Evolutionary conservation across 2,329 filamentous ascomycete species (phyloP), one percentile per base, ranked within the genome.

Genomic region (Talaromyces marneffei): DNA sequence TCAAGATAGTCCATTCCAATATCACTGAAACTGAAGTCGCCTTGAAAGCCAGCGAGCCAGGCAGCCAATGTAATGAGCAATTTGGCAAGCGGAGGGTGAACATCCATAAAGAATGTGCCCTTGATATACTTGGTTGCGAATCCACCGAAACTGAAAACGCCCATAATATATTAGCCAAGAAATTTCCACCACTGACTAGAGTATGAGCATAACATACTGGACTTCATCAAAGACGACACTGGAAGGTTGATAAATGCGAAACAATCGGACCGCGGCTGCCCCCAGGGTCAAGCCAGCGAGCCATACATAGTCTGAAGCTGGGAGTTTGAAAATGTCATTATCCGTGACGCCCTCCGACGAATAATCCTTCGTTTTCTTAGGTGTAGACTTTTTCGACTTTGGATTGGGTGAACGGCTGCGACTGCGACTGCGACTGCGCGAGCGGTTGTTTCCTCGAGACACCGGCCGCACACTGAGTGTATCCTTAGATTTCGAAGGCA

Each of bases 101-200:
- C 94, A 74, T 99, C 94, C 94, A 99, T 99, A 78, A 99, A 99
- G 84, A 99, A 99, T 75, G 84, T 89, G 72, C 94, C 94, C 82
- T 99, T 97, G 83, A 99, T 97, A 77, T 99, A 99, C 78, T 99
- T 99, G 69, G 90, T 91, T 66, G 94, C 94, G 74, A 99, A 99
- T 54, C 94, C 94, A 75, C 94, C 94, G 76, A 99, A 99, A 79
- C 92, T 96, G 71, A 55, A 66, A 54, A 61, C 31, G 18, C 29
- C 35, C 29, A 42, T 14, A 40, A 29, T 23, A 8, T 27, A 23
- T 63, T 33, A 63, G 61, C 27, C n/a, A 20, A 44, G 9, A 27
- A 18, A 18, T 12, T 23, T 37, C 16, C 23, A 37, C 20, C n/a
- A 20, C 4, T 18, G 44, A 35, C 27, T 31, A 40, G 14, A 27